Percentiles rank a stretch among this genome's conserved stretches.
Evolutionary conservation across 2,329 filamentous ascomycete species (phyloP).

Genomic region (Cladosporium halotolerans): DNA sequence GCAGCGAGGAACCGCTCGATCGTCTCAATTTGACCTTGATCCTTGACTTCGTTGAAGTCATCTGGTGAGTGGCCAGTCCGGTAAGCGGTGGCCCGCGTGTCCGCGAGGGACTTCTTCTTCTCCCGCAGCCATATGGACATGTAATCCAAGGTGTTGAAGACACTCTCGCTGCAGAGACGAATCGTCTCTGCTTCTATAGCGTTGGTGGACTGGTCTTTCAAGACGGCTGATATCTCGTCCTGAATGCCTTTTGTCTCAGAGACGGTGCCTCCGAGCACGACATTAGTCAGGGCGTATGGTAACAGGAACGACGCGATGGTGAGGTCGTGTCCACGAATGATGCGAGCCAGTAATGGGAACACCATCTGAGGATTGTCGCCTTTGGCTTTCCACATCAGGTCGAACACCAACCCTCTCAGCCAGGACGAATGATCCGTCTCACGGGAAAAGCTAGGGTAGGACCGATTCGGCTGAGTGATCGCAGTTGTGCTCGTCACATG

Average conservation of each 20-base stretch:
- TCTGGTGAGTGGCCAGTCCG: conserved; percentile 38
- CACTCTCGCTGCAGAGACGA: conserved; percentile 82
- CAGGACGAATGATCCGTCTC: conserved; percentile 69
- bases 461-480: conserved; percentile 23
- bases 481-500: conserved; percentile 48
- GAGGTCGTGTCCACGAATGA: conserved; percentile 79
- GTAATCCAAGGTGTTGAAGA: conserved; percentile 89
- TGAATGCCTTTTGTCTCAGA: conserved; percentile 59
- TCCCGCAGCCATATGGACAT: conserved; percentile 82
- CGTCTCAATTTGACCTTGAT: conserved; percentile 51
- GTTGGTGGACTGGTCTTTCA: conserved; percentile 57
- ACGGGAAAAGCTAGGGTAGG: conserved; percentile 71
- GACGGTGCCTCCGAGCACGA: conserved; percentile 66
- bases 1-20: conserved; percentile 68
- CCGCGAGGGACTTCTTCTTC: conserved; percentile 52
- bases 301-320: conserved; percentile 82
- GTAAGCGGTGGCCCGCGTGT: conserved; percentile 36
- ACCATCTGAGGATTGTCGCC: conserved; percentile 68
- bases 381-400: conserved; percentile 72
- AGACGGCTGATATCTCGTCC: conserved; percentile 66
- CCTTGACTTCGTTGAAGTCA: conserved; percentile 46
- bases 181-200: conserved; percentile 63
- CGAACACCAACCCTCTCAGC: conserved; percentile 73
- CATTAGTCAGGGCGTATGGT: conserved; percentile 78
- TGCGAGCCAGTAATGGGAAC: conserved; percentile 73